Conservation (phyloP, 345 rosid species). For the Acer yangbiense region DNA sequence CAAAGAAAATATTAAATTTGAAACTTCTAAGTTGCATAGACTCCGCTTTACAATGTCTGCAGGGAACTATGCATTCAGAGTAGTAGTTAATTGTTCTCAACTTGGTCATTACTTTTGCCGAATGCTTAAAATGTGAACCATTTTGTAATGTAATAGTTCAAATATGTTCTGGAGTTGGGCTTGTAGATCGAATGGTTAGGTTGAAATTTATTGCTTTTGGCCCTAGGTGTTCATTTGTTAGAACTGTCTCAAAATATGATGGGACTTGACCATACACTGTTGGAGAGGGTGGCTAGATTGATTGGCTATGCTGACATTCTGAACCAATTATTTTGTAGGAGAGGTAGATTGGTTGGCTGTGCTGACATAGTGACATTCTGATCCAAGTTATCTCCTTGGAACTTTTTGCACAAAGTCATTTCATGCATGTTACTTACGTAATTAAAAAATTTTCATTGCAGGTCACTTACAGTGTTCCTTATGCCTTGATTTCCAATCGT, state of each 20-base stretch:
- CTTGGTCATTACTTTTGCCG: slow-evolving; percentile 7
- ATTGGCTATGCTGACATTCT: background rate
- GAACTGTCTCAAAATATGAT: background rate
- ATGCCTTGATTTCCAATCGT: slow-evolving; percentile 85
- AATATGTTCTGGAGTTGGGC: slow-evolving; percentile 2
- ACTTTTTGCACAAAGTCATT: slow-evolving; percentile 10
- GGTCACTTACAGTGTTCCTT: slow-evolving; percentile 94
- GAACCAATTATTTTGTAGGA: slow-evolving; percentile 2
- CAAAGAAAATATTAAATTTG: background rate
- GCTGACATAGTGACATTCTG: slow-evolving; percentile 6
- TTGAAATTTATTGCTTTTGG: slow-evolving; percentile 2
- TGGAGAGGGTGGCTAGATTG: background rate
- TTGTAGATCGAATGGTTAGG: background rate
- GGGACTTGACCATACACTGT: slow-evolving; percentile 9
- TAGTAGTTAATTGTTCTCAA: slow-evolving; percentile 9
- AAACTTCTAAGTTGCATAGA: background rate
- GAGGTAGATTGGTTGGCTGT: background rate
- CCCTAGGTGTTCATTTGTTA: slow-evolving; percentile 4
- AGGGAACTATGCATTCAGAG: slow-evolving; percentile 3
- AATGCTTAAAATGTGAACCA: background rate
- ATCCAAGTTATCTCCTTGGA: slow-evolving; percentile 1
- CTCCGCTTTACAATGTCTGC: background rate
- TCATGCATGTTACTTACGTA: slow-evolving; percentile 27
- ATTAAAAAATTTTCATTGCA: slow-evolving; percentile 41
- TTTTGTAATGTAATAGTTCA: background rate